A percentile compares a stretch with the other conserved stretches of the same genome.
phyloP scores from a whole-genome alignment of 208 protist genomes.

The Leishmania lainsoni region DNA sequence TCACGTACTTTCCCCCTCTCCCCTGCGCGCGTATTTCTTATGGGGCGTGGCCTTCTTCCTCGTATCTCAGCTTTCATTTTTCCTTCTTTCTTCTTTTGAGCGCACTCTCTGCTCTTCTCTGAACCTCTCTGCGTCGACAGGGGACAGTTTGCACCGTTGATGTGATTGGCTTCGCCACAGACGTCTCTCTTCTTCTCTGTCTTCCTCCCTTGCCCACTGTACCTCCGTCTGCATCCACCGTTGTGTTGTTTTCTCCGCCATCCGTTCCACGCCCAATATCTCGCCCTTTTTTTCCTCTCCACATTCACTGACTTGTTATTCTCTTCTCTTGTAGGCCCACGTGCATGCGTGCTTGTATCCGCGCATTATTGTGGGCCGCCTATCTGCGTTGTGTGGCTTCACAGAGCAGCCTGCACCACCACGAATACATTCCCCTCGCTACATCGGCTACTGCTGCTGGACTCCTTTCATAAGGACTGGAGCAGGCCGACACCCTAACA shows the following conservation, averaged over 20 bases:
- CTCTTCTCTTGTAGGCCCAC: background rate
- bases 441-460: background rate
- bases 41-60: background rate
- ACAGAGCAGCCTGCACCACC: background rate
- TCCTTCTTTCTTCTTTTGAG: background rate
- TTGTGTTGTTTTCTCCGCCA: background rate
- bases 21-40: background rate
- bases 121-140: background rate
- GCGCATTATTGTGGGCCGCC: background rate
- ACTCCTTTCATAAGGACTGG: background rate
- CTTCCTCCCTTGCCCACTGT: background rate
- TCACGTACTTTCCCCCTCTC: background rate
- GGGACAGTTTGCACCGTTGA: background rate
- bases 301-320: background rate
- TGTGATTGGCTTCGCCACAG: background rate
- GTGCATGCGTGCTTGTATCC: conserved; percentile 7
- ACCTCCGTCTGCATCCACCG: background rate
- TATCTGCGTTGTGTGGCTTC: background rate
- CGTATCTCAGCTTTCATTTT: background rate
- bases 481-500: background rate
- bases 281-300: background rate
- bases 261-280: background rate
- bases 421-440: background rate
- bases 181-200: background rate
- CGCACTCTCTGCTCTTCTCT: background rate